phyloP scores from a whole-genome alignment of 1,284 basidiomycete species.

The Tylopilus sp. region DNA sequence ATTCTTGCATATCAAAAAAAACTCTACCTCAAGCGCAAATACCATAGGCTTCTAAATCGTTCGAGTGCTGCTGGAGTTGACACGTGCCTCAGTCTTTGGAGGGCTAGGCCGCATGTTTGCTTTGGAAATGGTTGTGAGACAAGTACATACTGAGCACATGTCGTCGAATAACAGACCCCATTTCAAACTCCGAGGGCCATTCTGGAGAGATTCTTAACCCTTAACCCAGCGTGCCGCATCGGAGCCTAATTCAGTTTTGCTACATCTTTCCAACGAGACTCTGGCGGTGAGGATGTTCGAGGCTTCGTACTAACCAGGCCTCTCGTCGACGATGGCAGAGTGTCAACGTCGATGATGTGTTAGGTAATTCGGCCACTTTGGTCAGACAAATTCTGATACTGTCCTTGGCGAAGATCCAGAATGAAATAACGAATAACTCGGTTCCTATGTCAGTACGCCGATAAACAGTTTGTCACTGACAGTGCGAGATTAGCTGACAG shows the following conservation, averaged over 20 bases:
- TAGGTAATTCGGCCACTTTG: neutral
- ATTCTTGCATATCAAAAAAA: neutral
- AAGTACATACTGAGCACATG: neutral
- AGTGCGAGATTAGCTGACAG: neutral
- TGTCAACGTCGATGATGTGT: neutral
- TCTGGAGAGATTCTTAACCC: no score
- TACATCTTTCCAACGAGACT: neutral
- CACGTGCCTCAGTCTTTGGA: no score
- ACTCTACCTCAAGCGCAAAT: no score
- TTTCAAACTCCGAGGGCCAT: neutral
- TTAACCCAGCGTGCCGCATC: neutral
- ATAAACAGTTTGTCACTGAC: neutral
- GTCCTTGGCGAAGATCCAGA: neutral
- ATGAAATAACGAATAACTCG: neutral
- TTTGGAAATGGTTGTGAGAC: neutral
- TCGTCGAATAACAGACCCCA: neutral
- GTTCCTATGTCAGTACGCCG: neutral
- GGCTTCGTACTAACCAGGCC: no score
- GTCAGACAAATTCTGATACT: neutral
- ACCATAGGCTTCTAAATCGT: no score
- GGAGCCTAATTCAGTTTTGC: no score
- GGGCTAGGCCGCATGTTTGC: neutral
- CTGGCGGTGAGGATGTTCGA: no score
- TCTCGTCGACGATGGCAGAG: neutral
- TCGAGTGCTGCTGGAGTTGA: no score